Evolutionary conservation across 805 yeast species (phyloP).

Genomic region (Ogataea degrootiae): DNA sequence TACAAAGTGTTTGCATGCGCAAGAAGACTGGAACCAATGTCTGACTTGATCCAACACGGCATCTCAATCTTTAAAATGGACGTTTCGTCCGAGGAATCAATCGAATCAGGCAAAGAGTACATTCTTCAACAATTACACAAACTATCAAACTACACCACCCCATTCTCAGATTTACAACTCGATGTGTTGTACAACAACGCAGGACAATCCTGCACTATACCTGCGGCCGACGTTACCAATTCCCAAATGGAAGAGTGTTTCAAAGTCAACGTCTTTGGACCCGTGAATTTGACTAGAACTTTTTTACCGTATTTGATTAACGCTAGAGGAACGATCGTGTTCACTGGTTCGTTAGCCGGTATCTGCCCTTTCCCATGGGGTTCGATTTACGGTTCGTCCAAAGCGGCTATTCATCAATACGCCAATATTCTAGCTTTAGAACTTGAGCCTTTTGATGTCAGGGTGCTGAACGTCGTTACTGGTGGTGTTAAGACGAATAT

Average conservation of each 20-base stretch:
- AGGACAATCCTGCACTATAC: slow-evolving; percentile 52
- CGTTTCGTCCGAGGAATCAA: slow-evolving; percentile 48
- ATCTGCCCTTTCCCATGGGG: slow-evolving; percentile 66
- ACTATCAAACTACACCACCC: slow-evolving; percentile 21
- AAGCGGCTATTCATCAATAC: slow-evolving; percentile 74
- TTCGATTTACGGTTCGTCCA: slow-evolving; percentile 59
- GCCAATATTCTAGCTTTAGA: slow-evolving; percentile 61
- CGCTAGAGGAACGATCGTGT: slow-evolving; percentile 64
- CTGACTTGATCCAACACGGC: slow-evolving; percentile 37
- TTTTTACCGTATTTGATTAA: slow-evolving; percentile 39
- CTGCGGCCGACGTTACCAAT: slow-evolving; percentile 63
- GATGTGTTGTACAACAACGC: slow-evolving; percentile 73
- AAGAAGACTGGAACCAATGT: slow-evolving; percentile 59
- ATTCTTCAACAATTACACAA: slow-evolving; percentile 25
- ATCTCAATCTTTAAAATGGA: slow-evolving; percentile 49
- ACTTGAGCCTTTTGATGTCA: slow-evolving; percentile 66
- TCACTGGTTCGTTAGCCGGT: slow-evolving; percentile 73
- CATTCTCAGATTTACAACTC: slow-evolving; percentile 23
- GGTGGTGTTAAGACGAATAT: slow-evolving; percentile 74
- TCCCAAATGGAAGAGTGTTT: slow-evolving; percentile 47
- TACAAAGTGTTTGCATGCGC: slow-evolving; percentile 68
- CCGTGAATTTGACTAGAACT: slow-evolving; percentile 58
- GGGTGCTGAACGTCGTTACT: slow-evolving; percentile 64
- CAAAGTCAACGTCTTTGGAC: slow-evolving; percentile 68
- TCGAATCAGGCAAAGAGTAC: slow-evolving; percentile 37